Evolutionary conservation across 176 grass and related monocot genomes (phyloP), one percentile per base, ranked within the genome.

Genomic region (Ampelocalamus luodianensis): DNA sequence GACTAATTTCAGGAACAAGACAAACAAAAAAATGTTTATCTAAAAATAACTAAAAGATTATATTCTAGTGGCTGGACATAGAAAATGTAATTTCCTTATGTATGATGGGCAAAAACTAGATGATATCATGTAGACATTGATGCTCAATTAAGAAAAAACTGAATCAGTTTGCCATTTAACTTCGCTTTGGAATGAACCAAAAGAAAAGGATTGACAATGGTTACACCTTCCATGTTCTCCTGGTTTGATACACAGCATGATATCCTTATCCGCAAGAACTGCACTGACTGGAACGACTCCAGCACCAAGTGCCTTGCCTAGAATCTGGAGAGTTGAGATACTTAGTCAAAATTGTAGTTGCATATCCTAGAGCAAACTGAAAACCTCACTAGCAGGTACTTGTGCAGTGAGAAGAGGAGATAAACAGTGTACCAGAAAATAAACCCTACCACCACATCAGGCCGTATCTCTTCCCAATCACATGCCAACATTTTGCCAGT

Each of bases 261-360:
- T 34, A 63, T 92, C 96, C 86, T 98, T 98, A 58, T 98, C 91
- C 81, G 96, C 90, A 76, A 98, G 93, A 89, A 98, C 96, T 71
- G 93, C 96, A 91, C 96, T 98, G 61, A 98, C 93, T 29, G 96
- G 91, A 89, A 98, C 72, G 12, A 98, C 93, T 88, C 96, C 96
- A 71, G 96, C 96, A 83, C 96, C 96, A 63, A 98, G 86, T 38
- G 96, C 91, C 88, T 98, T 98, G 56, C 96, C 96, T 85, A 98
- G 65, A 87, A 98, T 95, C 96, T 98, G 86, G 42, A 72, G 7
- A 85, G 8, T 71, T 7, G 29, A 59, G 49, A 84, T 58, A 77
- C 15, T 50, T 72, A n/a, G 32, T 70, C 70, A 72, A 68, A 72
- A 68, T 6, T 20, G 17, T 34, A 78, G 66, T 29, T 54, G 49